Evolutionary conservation across 176 grass and related monocot species (phyloP), one percentile per base, ranked within the genome.

Genomic region (Ensete glaucum): DNA sequence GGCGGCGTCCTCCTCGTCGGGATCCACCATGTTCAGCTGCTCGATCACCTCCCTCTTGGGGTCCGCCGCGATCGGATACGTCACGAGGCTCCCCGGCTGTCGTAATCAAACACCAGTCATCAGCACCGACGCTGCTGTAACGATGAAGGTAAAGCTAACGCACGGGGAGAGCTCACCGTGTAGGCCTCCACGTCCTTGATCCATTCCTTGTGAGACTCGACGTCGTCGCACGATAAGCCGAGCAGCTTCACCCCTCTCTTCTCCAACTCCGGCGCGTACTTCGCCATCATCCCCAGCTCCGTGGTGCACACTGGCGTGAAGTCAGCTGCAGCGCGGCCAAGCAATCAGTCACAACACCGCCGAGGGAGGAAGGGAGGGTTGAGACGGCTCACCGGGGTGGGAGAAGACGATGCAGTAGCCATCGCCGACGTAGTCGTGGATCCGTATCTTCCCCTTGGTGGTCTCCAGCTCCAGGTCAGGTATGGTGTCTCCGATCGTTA

Each of bases 301-400:
- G 94, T 93, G 34, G 88, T 98, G 94, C 94, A 98, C 15, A 98
- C 94, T 16, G 84, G 94, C 4, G 94, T 91, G 81, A 93, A 98
- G 48, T 98, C 94, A 1, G 69, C 88, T 96, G 79, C 25, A 50
- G 17, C 0, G 11, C 8, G 62, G 55, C 8, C 48, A 50, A 72
- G 11, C 34, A 0, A 43, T 43, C 34, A 43, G 34, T 43, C 34
- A 6, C 4, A 43, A 43, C 34, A 43, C 34, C 34, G 34, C 34
- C 34, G 34, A 43, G 34, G 34, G 34, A 43, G 34, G 34, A 43
- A 43, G 34, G 34, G 34, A 43, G 34, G 34, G 4, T 4, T 43
- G 34, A 43, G 34, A 25, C 15, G 22, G 13, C 3, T 0, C 81
- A 92, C 89, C 87, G 71, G 90, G 88, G 76, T 98, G 94, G 62